Evolutionary conservation across 768 basidiomycete species (phyloP), one percentile per base, ranked within the genome.

Genomic region (Rhizopogon salebrosus): DNA sequence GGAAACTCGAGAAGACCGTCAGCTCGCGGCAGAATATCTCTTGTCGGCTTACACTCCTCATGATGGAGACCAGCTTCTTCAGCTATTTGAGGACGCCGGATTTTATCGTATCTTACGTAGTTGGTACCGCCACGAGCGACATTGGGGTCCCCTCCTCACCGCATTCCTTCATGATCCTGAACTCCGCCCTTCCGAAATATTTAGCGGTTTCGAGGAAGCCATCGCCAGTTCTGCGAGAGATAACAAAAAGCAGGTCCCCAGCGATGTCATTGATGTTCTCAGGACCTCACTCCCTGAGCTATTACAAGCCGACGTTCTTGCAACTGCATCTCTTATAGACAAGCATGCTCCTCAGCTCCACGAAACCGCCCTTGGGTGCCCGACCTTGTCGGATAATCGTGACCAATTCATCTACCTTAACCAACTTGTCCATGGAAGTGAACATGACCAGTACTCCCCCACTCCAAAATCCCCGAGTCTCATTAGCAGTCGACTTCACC

Each of bases 21-120:
- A 99, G 63, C 78, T 99, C 6, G 97, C 97, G 0, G 84, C 87
- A 7, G 97, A 99, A 70, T 97, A 87, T 66, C 81, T 99, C 29
- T 76, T 98, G 16, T 99, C 97, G 1, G 82, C 80, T 0, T 98
- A 97, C 66, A 91, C 83, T 36, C 97, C 95, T 0, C 85, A 86
- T 57, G 84, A 94, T 52, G 76, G 75, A 59, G 84, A 89, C 22
- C 73, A 74, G 20, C 76, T 95, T 49, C 68, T 87, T 37, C 64
- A 64, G 9, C 72, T 92, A 3, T 95, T 98, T 64, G 82, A 88
- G 60, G 63, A 72, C 9, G 94, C 95, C 0, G 86, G 91, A 0
- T 99, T 99, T 72, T 95, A 84, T 66, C 83, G 94, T 36, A 95
- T 99, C 54, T 74, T 99, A 23, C 84, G 93, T 38, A 75, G 80